Base-by-base conservation (phyloP, 148 eudicot genomes). In the Chenopodium quinoa region DNA sequence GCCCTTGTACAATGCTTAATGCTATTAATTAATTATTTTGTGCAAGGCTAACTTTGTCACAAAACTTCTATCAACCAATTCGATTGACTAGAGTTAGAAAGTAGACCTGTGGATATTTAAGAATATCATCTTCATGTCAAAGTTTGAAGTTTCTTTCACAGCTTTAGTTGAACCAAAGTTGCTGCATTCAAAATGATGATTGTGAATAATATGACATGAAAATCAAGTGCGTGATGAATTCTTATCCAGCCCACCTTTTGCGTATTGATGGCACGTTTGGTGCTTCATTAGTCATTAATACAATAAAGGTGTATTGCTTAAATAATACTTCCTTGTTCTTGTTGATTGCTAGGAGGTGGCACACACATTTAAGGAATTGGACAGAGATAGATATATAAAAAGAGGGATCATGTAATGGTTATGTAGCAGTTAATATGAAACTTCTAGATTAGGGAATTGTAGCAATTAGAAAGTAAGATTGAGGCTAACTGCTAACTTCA, bases 401-500 rank as follows among this genome's bases (percentile, higher is more conserved):
- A 0, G 44, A 40, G 44, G 44, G 44, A 40, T 40, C 44, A 40
- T 40, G 44, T 40, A 40, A 40, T 40, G 44, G 44, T 6, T 40
- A 40, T 40, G 44, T 40, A 40, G 44, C 44, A 40, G 6, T 40
- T 40, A 40, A 40, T 40, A 40, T 5, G 44, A 40, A 40, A 40
- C 44, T 40, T 40, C 8, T 40, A 40, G 44, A 40, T 40, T 40
- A 40, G 44, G 44, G 0, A 40, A 40, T 0, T 40, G 44, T 40
- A 40, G 44, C 44, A 71, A 71, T 1, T 8, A 22, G 20, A 20
- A 76, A 65, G 71, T 67, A 13, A 63, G 10, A 23, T 9, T 31
- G 75, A 56, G 25, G 23, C 73, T 82, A 52, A 82, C 82, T 73
- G 23, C 76, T 82, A 44, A 82, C 82, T 73, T 74, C 63, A 46